Conservation (phyloP, 177 flowering plant species). For the Tripterygium wilfordii region DNA sequence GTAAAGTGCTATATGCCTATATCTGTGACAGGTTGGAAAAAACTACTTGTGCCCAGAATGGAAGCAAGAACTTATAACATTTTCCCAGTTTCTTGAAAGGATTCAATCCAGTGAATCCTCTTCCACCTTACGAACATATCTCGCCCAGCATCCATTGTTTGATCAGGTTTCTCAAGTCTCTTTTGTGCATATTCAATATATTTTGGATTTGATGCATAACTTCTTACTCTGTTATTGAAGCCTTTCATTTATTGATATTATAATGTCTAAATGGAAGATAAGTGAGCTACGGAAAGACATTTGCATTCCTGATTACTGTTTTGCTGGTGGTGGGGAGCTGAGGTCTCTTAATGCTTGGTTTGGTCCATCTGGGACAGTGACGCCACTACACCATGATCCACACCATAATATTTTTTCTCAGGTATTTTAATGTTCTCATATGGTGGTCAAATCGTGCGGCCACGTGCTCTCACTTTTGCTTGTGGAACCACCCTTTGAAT, state of each 20-base stretch:
- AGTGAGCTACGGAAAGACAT: constrained; percentile 74
- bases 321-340: constrained; percentile 85
- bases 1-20: constrained; percentile 24
- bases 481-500: not conserved
- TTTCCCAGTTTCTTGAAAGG: constrained; percentile 86
- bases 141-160: constrained; percentile 96
- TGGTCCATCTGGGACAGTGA: constrained; percentile 95
- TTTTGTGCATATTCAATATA: not conserved
- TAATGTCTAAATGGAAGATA: constrained; percentile 43
- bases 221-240: too few relatives aligned
- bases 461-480: not conserved
- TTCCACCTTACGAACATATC: constrained; percentile 54
- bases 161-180: constrained; percentile 58
- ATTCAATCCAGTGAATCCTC: constrained; percentile 39
- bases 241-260: constrained; percentile 2
- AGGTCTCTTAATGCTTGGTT: constrained; percentile 95
- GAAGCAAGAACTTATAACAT: constrained; percentile 94
- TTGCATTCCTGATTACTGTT: constrained; percentile 86
- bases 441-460: too few relatives aligned
- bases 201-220: too few relatives aligned
- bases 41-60: constrained; percentile 80
- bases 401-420: constrained; percentile 97
- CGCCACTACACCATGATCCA: constrained; percentile 99
- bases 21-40: constrained; percentile 79
- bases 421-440: constrained; percentile 31